phyloP scores from a whole-genome alignment of 2,329 filamentous ascomycete species.

The Epichloe scottii region DNA sequence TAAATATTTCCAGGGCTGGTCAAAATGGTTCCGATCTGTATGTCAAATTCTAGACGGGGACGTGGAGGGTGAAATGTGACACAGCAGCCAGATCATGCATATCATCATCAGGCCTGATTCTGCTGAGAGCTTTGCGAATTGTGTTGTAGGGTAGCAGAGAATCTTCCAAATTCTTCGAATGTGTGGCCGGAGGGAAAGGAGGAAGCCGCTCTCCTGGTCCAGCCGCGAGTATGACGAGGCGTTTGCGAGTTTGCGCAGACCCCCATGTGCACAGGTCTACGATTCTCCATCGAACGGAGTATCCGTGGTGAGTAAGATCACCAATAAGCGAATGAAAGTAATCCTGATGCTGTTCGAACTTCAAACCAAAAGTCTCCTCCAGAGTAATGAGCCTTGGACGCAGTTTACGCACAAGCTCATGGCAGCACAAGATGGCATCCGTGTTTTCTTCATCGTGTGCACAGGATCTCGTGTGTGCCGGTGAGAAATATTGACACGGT shows the following conservation, averaged over 20 bases:
- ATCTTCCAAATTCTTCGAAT: conserved; percentile 28
- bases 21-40: conserved; percentile 48
- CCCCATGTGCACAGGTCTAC: conserved; percentile 40
- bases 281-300: conserved; percentile 58
- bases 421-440: conserved; percentile 41
- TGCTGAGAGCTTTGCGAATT: conserved; percentile 28
- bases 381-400: conserved; percentile 61
- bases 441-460: conserved; percentile 59
- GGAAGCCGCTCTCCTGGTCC: conserved; percentile 61
- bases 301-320: conserved; percentile 52
- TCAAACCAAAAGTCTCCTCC: conserved; percentile 65
- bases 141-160: conserved; percentile 30
- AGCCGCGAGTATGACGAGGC: conserved; percentile 44
- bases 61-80: conserved; percentile 16
- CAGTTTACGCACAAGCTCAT: conserved; percentile 40
- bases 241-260: conserved; percentile 33
- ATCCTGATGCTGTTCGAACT: conserved; percentile 34
- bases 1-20: conserved; percentile 49
- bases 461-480: conserved; percentile 56
- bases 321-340: conserved; percentile 49
- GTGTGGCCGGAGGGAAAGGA: conserved; percentile 49
- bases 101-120: conserved; percentile 20
- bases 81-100: conserved; percentile 26
- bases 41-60: conserved; percentile 31
- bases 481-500: conserved; percentile 66